Evolutionary conservation across 768 basidiomycete genomes (phyloP), one percentile per base, ranked within the genome.

Genomic region (Bullera alba): DNA sequence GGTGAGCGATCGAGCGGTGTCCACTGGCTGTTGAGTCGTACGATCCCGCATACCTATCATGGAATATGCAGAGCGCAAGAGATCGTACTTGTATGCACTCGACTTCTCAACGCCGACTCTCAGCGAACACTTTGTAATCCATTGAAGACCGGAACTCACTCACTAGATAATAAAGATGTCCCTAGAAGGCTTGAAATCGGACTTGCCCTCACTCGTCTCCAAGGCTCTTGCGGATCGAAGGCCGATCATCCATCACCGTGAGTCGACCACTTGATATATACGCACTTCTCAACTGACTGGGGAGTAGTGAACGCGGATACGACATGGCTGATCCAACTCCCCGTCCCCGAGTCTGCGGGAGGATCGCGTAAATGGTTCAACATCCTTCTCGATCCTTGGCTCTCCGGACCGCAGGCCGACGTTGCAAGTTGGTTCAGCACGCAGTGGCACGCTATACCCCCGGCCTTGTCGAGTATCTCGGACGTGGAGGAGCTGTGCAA

Each of bases 291-390:
- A 41, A 41, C 22, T 41, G 10, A 10, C 10, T 34, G 19, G 12
- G n/a, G n/a, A n/a, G n/a, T n/a, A 46, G 50, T 57, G 14, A 57
- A 57, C 43, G 56, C 56, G 17, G 56, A 57, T 39, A 57, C 56
- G 22, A 37, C 56, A 21, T 57, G 56, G 56, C 47, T 57, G 16
- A 23, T 57, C 16, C 56, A 57, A 34, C 39, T 57, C 0, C 56
- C 56, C 19, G 23, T 48, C 26, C 56, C 51, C 12, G 26, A 48
- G 8, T 23, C 41, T 21, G 30, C 47, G 1, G 16, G n/a, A 28
- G 7, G 7, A 15, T 23, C 39, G 19, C 41, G 51, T 19, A 47
- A 35, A 49, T 57, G 46, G 39, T 52, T 48, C 51, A 57, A 57
- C 47, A 48, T 57, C 46, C 25, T 57, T n/a, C 26, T 57, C 22